phyloP scores from a whole-genome alignment of 371 early-diverging fungal species.

The Rhizomucor miehei region DNA sequence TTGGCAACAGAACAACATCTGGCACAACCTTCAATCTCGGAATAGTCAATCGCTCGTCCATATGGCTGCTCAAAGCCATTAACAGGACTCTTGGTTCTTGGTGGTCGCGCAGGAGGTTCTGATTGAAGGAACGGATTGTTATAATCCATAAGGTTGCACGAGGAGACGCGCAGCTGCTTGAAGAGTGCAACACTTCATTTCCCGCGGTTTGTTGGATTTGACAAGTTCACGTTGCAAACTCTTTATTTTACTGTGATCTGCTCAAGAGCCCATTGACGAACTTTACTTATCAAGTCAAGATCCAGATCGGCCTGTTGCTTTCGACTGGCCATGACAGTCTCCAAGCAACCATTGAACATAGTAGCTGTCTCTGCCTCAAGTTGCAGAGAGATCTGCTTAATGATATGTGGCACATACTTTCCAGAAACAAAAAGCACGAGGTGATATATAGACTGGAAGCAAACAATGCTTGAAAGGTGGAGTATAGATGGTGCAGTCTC shows the following conservation, averaged over 20 bases:
- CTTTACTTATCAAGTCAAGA: conserved; percentile 2
- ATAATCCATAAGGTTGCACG: too few species aligned
- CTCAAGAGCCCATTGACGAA: neutral
- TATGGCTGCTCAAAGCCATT: neutral
- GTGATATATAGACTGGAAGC: conserved; percentile 19
- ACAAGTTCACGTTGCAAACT: too few species aligned
- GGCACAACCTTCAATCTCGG: conserved; percentile 31
- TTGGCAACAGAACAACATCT: neutral
- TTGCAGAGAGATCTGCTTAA: conserved; percentile 11
- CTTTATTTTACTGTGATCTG: too few species aligned
- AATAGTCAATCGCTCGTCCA: conserved; percentile 16
- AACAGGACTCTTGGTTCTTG: too few species aligned
- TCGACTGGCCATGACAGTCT: conserved; percentile 16
- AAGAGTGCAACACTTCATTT: too few species aligned
- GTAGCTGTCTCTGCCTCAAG: conserved; percentile 1
- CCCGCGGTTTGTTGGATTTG: too few species aligned
- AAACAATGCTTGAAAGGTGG: conserved; percentile 21
- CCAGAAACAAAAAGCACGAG: conserved; percentile 24
- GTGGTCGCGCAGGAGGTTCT: too few species aligned
- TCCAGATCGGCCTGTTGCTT: conserved; percentile 4
- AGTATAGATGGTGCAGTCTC: conserved; percentile 18
- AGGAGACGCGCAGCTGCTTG: too few species aligned
- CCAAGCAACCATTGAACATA: conserved; percentile 4
- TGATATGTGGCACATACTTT: conserved; percentile 26
- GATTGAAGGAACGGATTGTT: too few species aligned